phyloP scores from a whole-genome alignment of 331 rosid genomes.

The Cydonia oblonga region DNA sequence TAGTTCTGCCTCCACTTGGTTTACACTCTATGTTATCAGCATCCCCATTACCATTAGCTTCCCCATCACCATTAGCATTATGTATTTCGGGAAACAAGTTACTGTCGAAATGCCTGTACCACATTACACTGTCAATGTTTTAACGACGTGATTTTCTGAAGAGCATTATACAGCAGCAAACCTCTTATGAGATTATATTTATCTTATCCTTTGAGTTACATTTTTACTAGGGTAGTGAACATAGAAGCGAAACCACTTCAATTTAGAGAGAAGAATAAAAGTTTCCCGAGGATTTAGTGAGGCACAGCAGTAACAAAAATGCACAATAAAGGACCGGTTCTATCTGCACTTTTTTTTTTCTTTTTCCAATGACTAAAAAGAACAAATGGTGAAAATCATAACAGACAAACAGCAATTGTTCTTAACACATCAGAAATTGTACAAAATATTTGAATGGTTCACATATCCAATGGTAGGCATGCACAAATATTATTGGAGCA shows the following conservation, averaged over 20 bases:
- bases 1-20: slow-evolving; percentile 7
- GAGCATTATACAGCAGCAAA: not conserved
- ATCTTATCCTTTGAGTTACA: not conserved
- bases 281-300: not conserved
- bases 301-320: not conserved
- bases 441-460: not conserved
- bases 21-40: slow-evolving; percentile 5
- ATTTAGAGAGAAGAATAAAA: not conserved
- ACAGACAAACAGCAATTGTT: not conserved
- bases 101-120: slow-evolving; percentile 20
- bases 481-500: not conserved
- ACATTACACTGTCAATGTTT: not conserved
- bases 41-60: slow-evolving; percentile 4
- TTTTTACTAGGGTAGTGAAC: not conserved
- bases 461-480: not conserved
- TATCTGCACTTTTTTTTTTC: not conserved
- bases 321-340: not conserved
- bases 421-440: not conserved
- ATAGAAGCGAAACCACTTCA: not conserved
- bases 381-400: not conserved
- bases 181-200: not conserved
- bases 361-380: not conserved
- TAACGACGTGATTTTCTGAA: not conserved
- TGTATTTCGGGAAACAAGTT: slow-evolving; percentile 9
- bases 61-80: not conserved